Conservation (phyloP, 257 asterid genomes). For the Cordia subcordata region DNA sequence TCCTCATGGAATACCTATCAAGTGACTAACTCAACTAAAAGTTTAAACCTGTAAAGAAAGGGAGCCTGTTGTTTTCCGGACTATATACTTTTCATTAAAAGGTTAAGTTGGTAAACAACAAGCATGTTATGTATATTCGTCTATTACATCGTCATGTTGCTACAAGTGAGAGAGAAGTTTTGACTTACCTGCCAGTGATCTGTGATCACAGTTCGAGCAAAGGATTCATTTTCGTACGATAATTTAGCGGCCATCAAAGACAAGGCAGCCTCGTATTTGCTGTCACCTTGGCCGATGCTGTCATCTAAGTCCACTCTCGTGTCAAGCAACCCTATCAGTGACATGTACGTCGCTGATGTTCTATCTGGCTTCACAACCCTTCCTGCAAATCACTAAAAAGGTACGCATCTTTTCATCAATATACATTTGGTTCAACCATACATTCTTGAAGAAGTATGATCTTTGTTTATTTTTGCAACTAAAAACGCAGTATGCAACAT, state of each 20-base stretch:
- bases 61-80: too few species aligned
- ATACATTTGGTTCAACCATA: background rate
- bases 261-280: constrained; percentile 25
- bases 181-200: constrained; percentile 56
- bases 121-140: too few species aligned
- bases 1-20: too few species aligned
- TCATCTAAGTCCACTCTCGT: constrained; percentile 34
- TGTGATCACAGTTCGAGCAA: constrained; percentile 27
- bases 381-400: constrained; percentile 27
- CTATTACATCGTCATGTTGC: too few species aligned
- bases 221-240: constrained; percentile 52
- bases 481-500: too few species aligned
- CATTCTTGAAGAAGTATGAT: background rate
- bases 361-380: constrained; percentile 47
- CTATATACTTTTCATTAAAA: too few species aligned
- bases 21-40: too few species aligned
- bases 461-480: too few species aligned
- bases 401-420: background rate
- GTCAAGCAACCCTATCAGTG: constrained; percentile 42
- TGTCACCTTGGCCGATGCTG: constrained; percentile 9
- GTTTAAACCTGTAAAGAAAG: too few species aligned
- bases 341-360: constrained; percentile 37
- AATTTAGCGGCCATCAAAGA: constrained; percentile 66
- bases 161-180: too few species aligned
- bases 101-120: too few species aligned